phyloP scores from a whole-genome alignment of 2,329 filamentous ascomycete genomes.

The Thelonectria olida region DNA sequence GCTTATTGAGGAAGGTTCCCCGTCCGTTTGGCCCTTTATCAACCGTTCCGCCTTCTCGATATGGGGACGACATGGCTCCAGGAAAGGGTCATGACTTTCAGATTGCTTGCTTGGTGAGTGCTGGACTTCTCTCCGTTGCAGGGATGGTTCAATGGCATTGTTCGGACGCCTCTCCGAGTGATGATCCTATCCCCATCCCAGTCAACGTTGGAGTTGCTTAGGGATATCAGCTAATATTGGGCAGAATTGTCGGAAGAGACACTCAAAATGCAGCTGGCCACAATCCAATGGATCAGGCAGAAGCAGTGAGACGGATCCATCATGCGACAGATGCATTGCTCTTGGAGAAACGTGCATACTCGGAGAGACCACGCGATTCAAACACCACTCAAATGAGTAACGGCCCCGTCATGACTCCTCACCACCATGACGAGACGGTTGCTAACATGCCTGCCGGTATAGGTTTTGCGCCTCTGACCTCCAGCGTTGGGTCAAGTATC shows the following conservation, averaged over 20 bases:
- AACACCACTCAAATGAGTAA: conserved; percentile 22
- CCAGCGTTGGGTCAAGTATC: conserved; percentile 28
- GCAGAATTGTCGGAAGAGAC: conserved; percentile 23
- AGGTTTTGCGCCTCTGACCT: conserved; percentile 6
- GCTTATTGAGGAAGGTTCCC: conserved; percentile 9
- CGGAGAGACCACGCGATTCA: conserved; percentile 26
- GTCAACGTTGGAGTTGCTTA: not conserved
- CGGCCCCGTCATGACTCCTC: not conserved
- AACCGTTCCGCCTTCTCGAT: not conserved
- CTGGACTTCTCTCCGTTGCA: not conserved
- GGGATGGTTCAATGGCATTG: not conserved
- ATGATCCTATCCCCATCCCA: not conserved
- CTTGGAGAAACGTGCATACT: conserved; percentile 23
- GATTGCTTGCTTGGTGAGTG: conserved; percentile 17
- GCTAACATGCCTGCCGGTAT: not conserved
- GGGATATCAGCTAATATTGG: not conserved
- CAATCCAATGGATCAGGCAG: not conserved
- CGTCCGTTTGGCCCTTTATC: not conserved
- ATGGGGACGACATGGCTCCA: conserved; percentile 19
- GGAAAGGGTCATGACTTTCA: conserved; percentile 9
- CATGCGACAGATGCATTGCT: conserved; percentile 20
- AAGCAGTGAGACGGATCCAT: conserved; percentile 19
- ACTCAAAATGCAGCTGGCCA: conserved; percentile 22
- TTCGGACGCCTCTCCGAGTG: not conserved
- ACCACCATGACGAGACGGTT: not conserved